A percentile compares a stretch with the other conserved stretches of the same genome.
phyloP scores from a whole-genome alignment of 768 basidiomycete genomes.

The Psilocybe cubensis region DNA sequence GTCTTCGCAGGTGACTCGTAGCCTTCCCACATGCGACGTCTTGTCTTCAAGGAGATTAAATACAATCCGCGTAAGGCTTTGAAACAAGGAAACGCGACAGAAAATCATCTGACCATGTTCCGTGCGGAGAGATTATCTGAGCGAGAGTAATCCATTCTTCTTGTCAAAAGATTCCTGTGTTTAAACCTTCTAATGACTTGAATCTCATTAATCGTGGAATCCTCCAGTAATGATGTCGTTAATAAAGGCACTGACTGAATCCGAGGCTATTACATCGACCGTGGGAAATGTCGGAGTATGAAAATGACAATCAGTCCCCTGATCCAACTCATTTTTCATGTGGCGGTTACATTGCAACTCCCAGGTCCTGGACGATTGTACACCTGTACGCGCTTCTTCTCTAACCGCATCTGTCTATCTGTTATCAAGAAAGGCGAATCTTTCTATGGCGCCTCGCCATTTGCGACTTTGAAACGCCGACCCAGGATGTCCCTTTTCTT shows the following conservation, averaged over 20 bases:
- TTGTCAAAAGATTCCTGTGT: too few species aligned
- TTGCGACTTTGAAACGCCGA: neutral
- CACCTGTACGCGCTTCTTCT: neutral
- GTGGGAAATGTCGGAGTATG: constrained; percentile 10
- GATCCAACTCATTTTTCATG: constrained; percentile 10
- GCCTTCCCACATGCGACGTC: neutral
- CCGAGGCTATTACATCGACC: neutral
- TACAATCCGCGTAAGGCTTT: neutral
- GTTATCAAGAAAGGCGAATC: neutral
- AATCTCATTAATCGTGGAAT: neutral
- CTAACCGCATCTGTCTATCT: constrained; percentile 1
- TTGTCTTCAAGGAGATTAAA: neutral
- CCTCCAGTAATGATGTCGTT: neutral
- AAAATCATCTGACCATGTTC: neutral
- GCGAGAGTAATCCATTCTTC: neutral
- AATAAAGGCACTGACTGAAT: neutral
- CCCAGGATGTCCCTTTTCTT: neutral
- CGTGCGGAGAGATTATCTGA: neutral
- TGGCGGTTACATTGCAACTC: constrained; percentile 13
- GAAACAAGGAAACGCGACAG: neutral
- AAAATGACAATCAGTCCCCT: constrained; percentile 12
- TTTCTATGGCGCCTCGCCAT: neutral
- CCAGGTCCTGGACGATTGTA: constrained; percentile 6
- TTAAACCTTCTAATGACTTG: neutral
- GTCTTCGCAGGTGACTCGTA: neutral